Base-by-base conservation (phyloP, 805 yeast genomes). In the Pichia cabralensis region DNA sequence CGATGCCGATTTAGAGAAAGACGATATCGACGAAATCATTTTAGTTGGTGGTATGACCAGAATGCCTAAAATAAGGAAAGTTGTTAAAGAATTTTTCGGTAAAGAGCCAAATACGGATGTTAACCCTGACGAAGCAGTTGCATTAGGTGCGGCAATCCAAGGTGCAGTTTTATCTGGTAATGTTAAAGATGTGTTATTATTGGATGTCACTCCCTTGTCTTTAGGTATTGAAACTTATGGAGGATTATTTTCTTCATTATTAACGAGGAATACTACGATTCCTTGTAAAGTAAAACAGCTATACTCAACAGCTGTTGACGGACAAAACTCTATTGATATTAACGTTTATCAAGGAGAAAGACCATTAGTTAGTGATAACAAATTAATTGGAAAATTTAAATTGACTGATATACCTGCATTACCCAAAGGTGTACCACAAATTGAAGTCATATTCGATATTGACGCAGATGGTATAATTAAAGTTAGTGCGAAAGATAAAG, bases 261-360 rank as follows among this genome's bases (percentile, higher is more conserved):
- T 82, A 55, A 78, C 81, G 56, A 74, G 94, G 61, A 83, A 88
- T 74, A 84, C 96, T 45, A 85, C 95, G 37, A 79, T 86, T 47
- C 96, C 96, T 52, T 86, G 95, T 55, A 82, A 83, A 71, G 78
- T 86, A 64, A 75, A 89, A 33, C 96, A 88, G 68, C 75, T 83
- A 60, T 86, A 86, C 72, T 83, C 95, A 32, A 85, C 96, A 42
- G 95, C 95, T 33, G 85, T 92, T 43, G 85, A 89, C 52, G 95
- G 95, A 50, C 96, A 85, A 69, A 84, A 89, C 50, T 76, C 94
- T 36, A 94, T 85, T 48, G 95, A 85, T 67, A 82, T 86, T 63
- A 81, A 95, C 62, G 96, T 86, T 40, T 86, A 83, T 84, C 96
- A 86, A 70, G 96, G 96, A 61, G 96, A 86, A 69, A 76, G 96